Evolutionary conservation across 257 asterid species (phyloP).

Genomic region (Gentiana straminea): DNA sequence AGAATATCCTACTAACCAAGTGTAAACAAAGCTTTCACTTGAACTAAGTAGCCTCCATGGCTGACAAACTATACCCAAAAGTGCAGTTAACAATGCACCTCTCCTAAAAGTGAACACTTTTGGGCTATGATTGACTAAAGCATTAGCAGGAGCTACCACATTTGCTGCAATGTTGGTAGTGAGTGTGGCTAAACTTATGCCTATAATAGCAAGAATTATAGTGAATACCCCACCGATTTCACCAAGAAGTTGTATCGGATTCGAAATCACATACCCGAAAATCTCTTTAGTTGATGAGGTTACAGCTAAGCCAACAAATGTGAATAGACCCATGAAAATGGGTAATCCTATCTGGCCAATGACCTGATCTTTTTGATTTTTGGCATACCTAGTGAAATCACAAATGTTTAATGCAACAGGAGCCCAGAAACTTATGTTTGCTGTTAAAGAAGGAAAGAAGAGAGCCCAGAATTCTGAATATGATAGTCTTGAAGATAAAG

Average conservation of each 20-base stretch:
- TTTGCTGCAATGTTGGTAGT: constrained; percentile 95
- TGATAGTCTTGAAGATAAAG: constrained; percentile 57
- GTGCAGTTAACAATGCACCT: constrained; percentile 64
- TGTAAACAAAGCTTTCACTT: constrained; percentile 83
- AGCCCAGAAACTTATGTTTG: constrained; percentile 94
- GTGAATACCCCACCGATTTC: constrained; percentile 66
- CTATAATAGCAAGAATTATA: constrained; percentile 50
- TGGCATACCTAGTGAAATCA: constrained; percentile 81
- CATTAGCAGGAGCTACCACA: constrained; percentile 92
- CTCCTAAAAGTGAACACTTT: constrained; percentile 49
- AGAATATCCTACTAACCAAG: constrained; percentile 84
- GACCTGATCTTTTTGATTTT: constrained; percentile 55
- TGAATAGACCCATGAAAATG: constrained; percentile 73
- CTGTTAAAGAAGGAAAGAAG: constrained; percentile 78
- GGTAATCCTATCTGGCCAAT: constrained; percentile 75
- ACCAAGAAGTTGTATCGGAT: constrained; percentile 65
- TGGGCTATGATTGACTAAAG: constrained; percentile 72
- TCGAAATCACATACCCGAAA: constrained; percentile 59
- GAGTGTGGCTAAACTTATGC: constrained; percentile 64
- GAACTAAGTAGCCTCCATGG: constrained; percentile 86
- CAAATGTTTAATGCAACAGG: constrained; percentile 76
- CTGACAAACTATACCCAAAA: constrained; percentile 69
- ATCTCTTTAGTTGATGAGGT: constrained; percentile 76
- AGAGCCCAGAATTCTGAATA: constrained; percentile 60
- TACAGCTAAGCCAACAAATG: constrained; percentile 90